Conservation (phyloP, 208 protist genomes). For the Porcisia hertigi region DNA sequence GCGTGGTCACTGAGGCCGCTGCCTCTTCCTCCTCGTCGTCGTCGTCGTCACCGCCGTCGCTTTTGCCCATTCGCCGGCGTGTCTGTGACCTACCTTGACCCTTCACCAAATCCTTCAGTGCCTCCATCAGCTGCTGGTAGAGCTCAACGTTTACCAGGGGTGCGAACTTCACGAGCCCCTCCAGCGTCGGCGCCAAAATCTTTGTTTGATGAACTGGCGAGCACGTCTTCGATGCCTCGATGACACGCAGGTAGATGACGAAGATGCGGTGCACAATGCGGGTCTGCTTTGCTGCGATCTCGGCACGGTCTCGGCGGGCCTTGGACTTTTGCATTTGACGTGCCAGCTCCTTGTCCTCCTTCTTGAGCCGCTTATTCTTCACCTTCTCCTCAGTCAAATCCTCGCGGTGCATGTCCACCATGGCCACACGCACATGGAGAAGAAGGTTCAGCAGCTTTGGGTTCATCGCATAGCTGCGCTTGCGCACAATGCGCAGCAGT, state of each 20-base stretch:
- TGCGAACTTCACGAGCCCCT: slow-evolving; percentile 92
- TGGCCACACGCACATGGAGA: slow-evolving; percentile 91
- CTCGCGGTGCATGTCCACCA: slow-evolving; percentile 90
- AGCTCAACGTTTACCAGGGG: slow-evolving; percentile 91
- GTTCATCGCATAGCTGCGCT: slow-evolving; percentile 92
- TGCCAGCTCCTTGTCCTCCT: slow-evolving; percentile 92
- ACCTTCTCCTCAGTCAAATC: slow-evolving; percentile 91
- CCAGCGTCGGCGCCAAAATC: slow-evolving; percentile 87
- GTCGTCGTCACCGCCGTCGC: slow-evolving; percentile 3
- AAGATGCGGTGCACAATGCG: slow-evolving; percentile 91
- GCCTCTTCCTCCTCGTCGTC: slow-evolving; percentile 53
- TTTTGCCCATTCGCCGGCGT: not conserved
- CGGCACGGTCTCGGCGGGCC: slow-evolving; percentile 81
- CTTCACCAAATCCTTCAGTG: slow-evolving; percentile 87
- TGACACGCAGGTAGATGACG: slow-evolving; percentile 90
- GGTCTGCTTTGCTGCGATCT: slow-evolving; percentile 86
- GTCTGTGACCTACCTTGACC: slow-evolving; percentile 9
- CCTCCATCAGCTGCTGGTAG: slow-evolving; percentile 87
- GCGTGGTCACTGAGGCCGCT: slow-evolving; percentile 70
- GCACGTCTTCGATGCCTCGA: slow-evolving; percentile 87
- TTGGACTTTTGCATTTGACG: slow-evolving; percentile 92
- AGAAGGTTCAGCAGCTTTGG: slow-evolving; percentile 88
- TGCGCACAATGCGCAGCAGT: slow-evolving; percentile 88
- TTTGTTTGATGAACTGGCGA: slow-evolving; percentile 83
- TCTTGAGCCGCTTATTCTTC: slow-evolving; percentile 90